Percentiles rank a stretch among this genome's conserved stretches.
phyloP scores from a whole-genome alignment of 176 grass and related monocot species.

The Zizania latifolia region DNA sequence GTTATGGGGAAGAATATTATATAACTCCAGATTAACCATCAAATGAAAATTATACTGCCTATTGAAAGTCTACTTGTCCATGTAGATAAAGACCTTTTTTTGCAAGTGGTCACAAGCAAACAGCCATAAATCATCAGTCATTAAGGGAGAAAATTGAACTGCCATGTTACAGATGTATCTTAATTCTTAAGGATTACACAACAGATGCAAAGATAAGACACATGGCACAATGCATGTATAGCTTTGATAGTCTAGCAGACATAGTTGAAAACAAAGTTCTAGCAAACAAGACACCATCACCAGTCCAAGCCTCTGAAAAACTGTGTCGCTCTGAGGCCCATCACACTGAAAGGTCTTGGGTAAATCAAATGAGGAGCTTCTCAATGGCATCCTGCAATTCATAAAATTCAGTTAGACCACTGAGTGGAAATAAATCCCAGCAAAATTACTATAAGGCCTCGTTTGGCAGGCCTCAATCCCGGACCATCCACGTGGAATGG shows the following conservation, averaged over 20 bases:
- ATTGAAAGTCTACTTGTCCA: too few relatives aligned
- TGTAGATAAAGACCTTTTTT: neutral
- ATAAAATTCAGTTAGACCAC: neutral
- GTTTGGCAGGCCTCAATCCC: neutral
- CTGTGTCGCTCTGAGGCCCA: conserved; percentile 44
- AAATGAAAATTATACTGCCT: too few relatives aligned
- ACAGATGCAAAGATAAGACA: conserved; percentile 22
- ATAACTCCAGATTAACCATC: too few relatives aligned
- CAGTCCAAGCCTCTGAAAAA: conserved; percentile 85
- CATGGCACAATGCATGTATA: neutral
- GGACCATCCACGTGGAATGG: too few relatives aligned
- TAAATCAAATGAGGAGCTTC: conserved; percentile 76
- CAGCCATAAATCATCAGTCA: neutral
- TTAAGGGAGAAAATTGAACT: conserved; percentile 9
- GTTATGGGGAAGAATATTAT: too few relatives aligned
- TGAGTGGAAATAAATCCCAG: neutral
- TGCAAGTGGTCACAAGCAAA: neutral
- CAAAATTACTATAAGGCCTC: too few relatives aligned
- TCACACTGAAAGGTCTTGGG: conserved; percentile 58
- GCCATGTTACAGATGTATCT: conserved; percentile 15
- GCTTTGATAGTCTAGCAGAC: conserved; percentile 25
- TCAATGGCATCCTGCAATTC: conserved; percentile 62
- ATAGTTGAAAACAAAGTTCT: conserved; percentile 27
- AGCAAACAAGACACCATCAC: conserved; percentile 47
- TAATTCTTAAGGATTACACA: conserved; percentile 36